phyloP scores from a whole-genome alignment of 2,329 filamentous ascomycete species.

The Penicillium psychrosexuale region DNA sequence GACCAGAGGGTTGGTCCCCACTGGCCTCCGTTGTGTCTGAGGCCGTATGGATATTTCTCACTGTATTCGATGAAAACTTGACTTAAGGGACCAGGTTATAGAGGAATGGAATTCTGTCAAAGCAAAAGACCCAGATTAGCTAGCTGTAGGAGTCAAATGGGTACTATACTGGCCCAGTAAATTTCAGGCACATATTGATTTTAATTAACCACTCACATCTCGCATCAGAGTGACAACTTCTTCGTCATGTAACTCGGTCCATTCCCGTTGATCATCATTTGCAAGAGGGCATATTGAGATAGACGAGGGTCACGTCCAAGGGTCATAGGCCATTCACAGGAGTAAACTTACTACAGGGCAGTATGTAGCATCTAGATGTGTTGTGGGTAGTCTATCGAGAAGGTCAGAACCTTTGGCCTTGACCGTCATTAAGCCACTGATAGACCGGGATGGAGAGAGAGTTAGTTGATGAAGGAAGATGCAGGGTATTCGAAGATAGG shows the following conservation, averaged over 20 bases:
- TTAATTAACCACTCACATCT: neutral
- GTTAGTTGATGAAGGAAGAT: neutral
- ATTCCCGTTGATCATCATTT: neutral
- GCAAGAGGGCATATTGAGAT: neutral
- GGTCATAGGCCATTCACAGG: neutral
- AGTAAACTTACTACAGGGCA: neutral
- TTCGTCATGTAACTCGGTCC: neutral
- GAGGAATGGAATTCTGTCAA: neutral
- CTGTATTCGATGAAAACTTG: neutral
- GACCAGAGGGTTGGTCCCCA: neutral
- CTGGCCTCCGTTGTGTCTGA: neutral
- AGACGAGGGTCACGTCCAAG: neutral
- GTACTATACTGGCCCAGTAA: neutral
- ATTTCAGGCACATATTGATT: neutral
- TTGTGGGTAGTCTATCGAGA: neutral
- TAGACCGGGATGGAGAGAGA: neutral
- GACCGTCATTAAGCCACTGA: neutral
- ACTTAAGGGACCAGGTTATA: neutral
- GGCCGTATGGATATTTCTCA: neutral
- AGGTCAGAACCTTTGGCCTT: no score
- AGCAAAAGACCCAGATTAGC: neutral
- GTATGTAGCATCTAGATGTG: neutral
- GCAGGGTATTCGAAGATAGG: neutral
- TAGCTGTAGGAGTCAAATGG: neutral
- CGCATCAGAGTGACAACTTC: neutral